Base-by-base conservation (phyloP, 179 eudicot genomes). In the Beta macrorhiza region DNA sequence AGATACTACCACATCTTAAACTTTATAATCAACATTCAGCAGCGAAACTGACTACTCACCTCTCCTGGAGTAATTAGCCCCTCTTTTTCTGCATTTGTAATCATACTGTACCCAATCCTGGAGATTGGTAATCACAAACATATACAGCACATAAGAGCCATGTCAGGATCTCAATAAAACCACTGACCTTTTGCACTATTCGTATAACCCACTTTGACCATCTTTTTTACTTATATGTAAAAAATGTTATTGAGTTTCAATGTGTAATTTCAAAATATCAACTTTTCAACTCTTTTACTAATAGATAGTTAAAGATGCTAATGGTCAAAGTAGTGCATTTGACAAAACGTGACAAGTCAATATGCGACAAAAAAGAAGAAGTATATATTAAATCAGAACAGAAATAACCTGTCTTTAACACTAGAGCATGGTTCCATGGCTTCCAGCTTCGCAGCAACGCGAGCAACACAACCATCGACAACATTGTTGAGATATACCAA, bases 381-480 rank as follows among this genome's bases (percentile, higher is more conserved):
- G 63, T 49, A 9, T 11, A 71, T 19, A 68, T 0, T 37, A 68
- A 25, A 32, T 17, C 14, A 72, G 65, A 44, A 22, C 14, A 6
- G n/a, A 15, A 75, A 22, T 76, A 14, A 92, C 96, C 96, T 92
- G 82, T 93, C 97, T 83, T 93, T 93, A 47, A 93, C 95, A 83
- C 97, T 93, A 53, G 95, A 91, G 85, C 97, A 93, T 68, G 98
- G 98, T 77, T 92, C 98, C 98, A 93, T 92, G 86, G 87, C 86
- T 90, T 93, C 98, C 83, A 93, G 80, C 85, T 93, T 93, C 17
- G 90, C 96, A 71, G 96, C 96, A 74, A 93, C 72, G 56, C 92
- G 94, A 78, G 89, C 98, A 84, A 85, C 96, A 86, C 94, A 93
- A 55, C 98, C 98, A 83, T 93, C 96, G 62, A 85, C 92, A 16